Conservation (phyloP, 2,329 filamentous ascomycete genomes). For the Tolypocladium capitatum region DNA sequence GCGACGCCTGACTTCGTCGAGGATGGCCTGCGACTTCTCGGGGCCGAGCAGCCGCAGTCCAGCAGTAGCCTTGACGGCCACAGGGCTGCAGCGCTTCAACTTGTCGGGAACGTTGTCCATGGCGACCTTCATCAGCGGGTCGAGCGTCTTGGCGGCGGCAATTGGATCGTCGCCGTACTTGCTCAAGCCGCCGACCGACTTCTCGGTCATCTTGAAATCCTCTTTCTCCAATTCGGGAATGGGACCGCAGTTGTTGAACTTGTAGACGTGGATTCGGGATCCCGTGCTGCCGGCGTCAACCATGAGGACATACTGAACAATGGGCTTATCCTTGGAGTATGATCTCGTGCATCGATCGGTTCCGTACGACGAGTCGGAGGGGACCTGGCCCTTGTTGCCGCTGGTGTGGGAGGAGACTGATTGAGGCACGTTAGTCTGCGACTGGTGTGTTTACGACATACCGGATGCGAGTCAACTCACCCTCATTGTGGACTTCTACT, state of each 20-base stretch:
- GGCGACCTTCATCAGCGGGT: conserved; percentile 75
- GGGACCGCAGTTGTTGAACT: conserved; percentile 95
- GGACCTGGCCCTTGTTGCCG: conserved; percentile 32
- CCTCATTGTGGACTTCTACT: conserved; percentile 37
- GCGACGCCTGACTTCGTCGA: conserved; percentile 70
- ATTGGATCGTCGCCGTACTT: conserved; percentile 78
- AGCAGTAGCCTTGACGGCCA: conserved; percentile 97
- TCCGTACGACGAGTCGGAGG: conserved; percentile 48
- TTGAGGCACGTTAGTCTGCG: conserved; percentile 3
- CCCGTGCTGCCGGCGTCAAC: conserved; percentile 96
- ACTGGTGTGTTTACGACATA: background rate
- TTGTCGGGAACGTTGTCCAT: conserved; percentile 74
- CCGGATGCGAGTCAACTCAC: conserved; percentile 13
- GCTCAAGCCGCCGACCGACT: conserved; percentile 71
- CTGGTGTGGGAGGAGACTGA: conserved; percentile 11
- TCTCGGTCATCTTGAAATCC: conserved; percentile 85
- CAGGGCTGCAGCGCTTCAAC: conserved; percentile 79
- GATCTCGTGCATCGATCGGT: conserved; percentile 71
- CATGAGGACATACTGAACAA: conserved; percentile 97
- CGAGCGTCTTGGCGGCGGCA: conserved; percentile 78
- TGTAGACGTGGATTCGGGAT: conserved; percentile 95
- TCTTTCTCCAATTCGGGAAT: conserved; percentile 92
- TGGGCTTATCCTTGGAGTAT: conserved; percentile 74
- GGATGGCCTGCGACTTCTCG: conserved; percentile 69
- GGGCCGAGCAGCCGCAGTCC: conserved; percentile 77